Evolutionary conservation across 2,329 filamentous ascomycete species (phyloP).

Genomic region (Thielaviopsis populi): DNA sequence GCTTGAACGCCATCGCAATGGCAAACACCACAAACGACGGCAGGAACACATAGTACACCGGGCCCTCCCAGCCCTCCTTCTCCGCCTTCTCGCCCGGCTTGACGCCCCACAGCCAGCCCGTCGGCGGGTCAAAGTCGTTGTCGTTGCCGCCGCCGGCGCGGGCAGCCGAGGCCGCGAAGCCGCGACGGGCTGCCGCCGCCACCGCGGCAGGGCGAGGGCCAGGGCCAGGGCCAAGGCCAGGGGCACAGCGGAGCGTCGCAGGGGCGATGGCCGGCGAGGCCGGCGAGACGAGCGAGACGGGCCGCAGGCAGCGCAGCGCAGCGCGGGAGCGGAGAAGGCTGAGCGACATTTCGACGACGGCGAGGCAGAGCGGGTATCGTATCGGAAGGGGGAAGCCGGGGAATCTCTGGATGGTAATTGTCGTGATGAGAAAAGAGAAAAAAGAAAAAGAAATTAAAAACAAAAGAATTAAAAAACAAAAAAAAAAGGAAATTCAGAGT

Average conservation of each 20-base stretch:
- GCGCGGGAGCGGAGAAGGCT: slow-evolving; percentile 1
- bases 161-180: slow-evolving; percentile 20
- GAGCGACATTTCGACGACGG: slow-evolving; percentile 11
- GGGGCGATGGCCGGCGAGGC: not conserved
- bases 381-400: not conserved
- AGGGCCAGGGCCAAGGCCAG: not conserved
- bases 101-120: slow-evolving; percentile 84
- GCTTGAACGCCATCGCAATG: slow-evolving; percentile 87
- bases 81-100: slow-evolving; percentile 91
- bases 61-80: slow-evolving; percentile 89
- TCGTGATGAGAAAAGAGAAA: not conserved
- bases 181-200: not conserved
- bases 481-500: too few species aligned
- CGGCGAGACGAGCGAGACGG: too few species aligned
- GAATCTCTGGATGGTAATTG: not conserved
- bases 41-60: slow-evolving; percentile 74
- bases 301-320: not conserved
- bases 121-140: slow-evolving; percentile 75
- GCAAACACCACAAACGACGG: slow-evolving; percentile 58
- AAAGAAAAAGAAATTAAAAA: not conserved
- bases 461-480: not conserved
- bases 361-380: too few species aligned
- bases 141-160: slow-evolving; percentile 36
- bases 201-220: too few species aligned
- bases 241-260: not conserved